These are phyloP conservation scores for Toxoplasma gondii DNA, from an alignment of 169 alveolate genomes.

Conservation along the genomic window DNA sequence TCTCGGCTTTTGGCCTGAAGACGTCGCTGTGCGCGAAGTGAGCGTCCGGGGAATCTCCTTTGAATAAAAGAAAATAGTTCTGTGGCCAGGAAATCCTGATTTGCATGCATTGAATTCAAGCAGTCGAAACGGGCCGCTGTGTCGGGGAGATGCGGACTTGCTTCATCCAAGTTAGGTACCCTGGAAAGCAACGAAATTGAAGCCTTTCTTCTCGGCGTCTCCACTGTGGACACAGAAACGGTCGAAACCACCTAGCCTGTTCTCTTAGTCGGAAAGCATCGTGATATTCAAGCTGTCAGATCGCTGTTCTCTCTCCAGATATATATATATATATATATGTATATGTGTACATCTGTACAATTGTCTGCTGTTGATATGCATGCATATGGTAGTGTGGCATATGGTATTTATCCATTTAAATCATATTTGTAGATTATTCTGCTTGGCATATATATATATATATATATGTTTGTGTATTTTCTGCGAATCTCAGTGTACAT, in stretches of 20 bases:
- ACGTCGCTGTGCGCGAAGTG: conserved; percentile 48
- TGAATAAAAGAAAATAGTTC: neutral
- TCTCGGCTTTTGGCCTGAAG: conserved; percentile 62
- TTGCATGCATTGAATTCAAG: neutral
- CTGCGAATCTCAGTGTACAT: no score
- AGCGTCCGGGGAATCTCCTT: neutral
- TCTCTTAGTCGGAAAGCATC: no score
- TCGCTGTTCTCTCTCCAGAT: neutral
- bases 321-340: no score
- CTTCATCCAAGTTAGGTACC: neutral
- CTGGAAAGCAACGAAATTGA: neutral
- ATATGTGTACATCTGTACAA: no score
- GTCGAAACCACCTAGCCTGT: no score
- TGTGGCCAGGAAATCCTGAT: neutral
- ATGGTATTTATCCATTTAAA: neutral
- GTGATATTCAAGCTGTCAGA: neutral
- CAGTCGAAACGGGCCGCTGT: neutral
- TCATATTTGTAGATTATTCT: no score
- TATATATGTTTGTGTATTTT: no score
- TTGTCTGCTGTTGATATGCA: no score
- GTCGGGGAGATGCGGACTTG: neutral
- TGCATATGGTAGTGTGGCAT: neutral
- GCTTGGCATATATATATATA: no score
- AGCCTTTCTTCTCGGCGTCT: neutral
- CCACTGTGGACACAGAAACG: neutral